phyloP scores from a whole-genome alignment of 495 filamentous ascomycete species.

The Penicillium odoratum region DNA sequence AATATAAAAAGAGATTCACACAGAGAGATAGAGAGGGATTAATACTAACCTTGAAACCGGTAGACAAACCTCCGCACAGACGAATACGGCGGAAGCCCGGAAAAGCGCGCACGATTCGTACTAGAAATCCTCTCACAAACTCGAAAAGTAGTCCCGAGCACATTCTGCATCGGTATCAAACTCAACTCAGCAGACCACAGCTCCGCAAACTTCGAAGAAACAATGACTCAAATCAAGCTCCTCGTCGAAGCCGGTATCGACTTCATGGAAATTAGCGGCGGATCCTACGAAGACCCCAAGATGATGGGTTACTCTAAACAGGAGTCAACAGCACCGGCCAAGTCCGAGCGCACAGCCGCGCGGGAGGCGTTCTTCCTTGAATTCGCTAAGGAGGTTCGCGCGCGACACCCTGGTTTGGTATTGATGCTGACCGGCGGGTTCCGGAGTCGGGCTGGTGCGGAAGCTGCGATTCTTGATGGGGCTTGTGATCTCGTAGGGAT shows the following conservation, averaged over 20 bases:
- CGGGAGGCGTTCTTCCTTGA: constrained; percentile 66
- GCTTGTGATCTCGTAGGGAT: constrained; percentile 62
- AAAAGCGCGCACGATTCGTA: constrained; percentile 47
- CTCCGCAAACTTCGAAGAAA: constrained; percentile 45
- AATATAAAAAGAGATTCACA: no score
- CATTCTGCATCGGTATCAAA: constrained; percentile 61
- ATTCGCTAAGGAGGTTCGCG: constrained; percentile 50
- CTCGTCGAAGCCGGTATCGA: constrained; percentile 56
- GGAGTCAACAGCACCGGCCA: constrained; percentile 8
- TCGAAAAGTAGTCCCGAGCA: constrained; percentile 43
- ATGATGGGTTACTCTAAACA: constrained; percentile 31
- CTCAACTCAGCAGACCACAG: constrained; percentile 61
- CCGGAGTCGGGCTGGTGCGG: constrained; percentile 54
- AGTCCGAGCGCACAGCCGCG: constrained; percentile 42
- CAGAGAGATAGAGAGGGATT: neutral
- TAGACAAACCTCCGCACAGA: constrained; percentile 49
- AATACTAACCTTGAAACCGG: constrained; percentile 1
- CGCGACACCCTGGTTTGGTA: constrained; percentile 41
- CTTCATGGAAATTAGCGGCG: constrained; percentile 64
- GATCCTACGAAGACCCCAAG: constrained; percentile 54
- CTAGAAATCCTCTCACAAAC: constrained; percentile 46
- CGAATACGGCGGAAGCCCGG: constrained; percentile 48
- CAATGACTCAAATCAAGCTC: constrained; percentile 53
- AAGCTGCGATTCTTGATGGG: constrained; percentile 47
- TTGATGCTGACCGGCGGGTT: constrained; percentile 59